phyloP scores from a whole-genome alignment of 1,284 basidiomycete species.

The Pisolithus thermaeus region DNA sequence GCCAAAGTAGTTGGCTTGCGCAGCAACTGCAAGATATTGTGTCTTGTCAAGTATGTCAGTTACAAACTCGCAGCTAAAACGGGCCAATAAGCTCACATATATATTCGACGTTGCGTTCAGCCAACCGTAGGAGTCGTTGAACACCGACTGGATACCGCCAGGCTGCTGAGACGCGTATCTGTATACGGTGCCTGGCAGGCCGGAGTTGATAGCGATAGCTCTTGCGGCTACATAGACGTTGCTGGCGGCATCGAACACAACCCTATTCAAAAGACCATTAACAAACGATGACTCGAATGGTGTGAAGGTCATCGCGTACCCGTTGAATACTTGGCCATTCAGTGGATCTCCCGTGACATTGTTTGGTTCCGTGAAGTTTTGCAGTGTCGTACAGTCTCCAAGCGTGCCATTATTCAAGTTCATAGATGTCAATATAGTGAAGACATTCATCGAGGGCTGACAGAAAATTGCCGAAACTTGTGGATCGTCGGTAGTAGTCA shows the following conservation, averaged over 20 bases:
- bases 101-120: conserved; percentile 41
- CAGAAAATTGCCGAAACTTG: conserved; percentile 96
- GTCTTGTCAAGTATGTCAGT: conserved; percentile 32
- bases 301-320: conserved; percentile 28
- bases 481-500: conserved; percentile 8
- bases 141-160: conserved; percentile 37
- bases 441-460: conserved; percentile 89
- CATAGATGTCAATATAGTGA: conserved; percentile 75
- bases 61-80: neutral
- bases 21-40: conserved; percentile 48
- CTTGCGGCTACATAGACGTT: conserved; percentile 46
- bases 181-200: conserved; percentile 53
- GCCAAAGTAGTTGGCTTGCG: conserved; percentile 53
- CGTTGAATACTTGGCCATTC: conserved; percentile 48
- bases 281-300: conserved; percentile 2
- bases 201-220: conserved; percentile 38
- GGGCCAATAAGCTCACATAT: conserved; percentile 40
- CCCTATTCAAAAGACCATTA: conserved; percentile 25
- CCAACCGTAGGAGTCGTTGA: conserved; percentile 45
- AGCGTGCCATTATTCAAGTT: conserved; percentile 90
- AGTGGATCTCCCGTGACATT: conserved; percentile 44
- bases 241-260: conserved; percentile 37
- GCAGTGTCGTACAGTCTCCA: conserved; percentile 46
- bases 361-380: conserved; percentile 23
- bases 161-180: conserved; percentile 37